Base-by-base conservation (phyloP, 805 yeast species). In the Candida cerambycidarum region DNA sequence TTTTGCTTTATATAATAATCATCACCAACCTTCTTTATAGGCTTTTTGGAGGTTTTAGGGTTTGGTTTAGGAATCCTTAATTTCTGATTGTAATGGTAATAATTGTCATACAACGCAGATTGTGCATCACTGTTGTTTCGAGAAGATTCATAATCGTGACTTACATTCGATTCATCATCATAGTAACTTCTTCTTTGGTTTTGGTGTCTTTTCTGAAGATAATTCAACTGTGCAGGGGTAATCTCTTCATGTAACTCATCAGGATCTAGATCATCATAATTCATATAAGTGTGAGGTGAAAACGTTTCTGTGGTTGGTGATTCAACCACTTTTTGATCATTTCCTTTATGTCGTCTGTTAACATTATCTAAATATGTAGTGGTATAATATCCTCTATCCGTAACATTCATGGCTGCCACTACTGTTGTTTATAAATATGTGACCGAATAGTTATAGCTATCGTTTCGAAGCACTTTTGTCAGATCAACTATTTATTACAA, bases 381-480 rank as follows among this genome's bases (percentile, higher is more conserved):
- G 19, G 74, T 59, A 43, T 54, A 69, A 54, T 69, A 69, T n/a
- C 71, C 75, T 33, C 61, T 58, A n/a, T 57, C 60, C 5, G 73
- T 61, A 31, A 67, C 73, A 48, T 68, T 69, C 74, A 69, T 68
- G n/a, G n/a, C n/a, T n/a, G n/a, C n/a, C n/a, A n/a, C n/a, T n/a
- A n/a, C n/a, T n/a, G n/a, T n/a, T n/a, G n/a, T n/a, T n/a, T n/a
- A n/a, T n/a, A n/a, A n/a, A n/a, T n/a, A n/a, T n/a, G n/a, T n/a
- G n/a, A n/a, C n/a, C n/a, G n/a, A n/a, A n/a, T n/a, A n/a, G n/a
- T n/a, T n/a, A n/a, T n/a, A n/a, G n/a, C n/a, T n/a, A n/a, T n/a
- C n/a, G n/a, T n/a, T n/a, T n/a, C n/a, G n/a, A n/a, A n/a, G n/a
- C n/a, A n/a, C n/a, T n/a, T n/a, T n/a, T n/a, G n/a, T n/a, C n/a